These are phyloP conservation scores for Wickerhamiella musiphila DNA, from an alignment of 805 yeast genomes.

Conservation along the genomic window DNA sequence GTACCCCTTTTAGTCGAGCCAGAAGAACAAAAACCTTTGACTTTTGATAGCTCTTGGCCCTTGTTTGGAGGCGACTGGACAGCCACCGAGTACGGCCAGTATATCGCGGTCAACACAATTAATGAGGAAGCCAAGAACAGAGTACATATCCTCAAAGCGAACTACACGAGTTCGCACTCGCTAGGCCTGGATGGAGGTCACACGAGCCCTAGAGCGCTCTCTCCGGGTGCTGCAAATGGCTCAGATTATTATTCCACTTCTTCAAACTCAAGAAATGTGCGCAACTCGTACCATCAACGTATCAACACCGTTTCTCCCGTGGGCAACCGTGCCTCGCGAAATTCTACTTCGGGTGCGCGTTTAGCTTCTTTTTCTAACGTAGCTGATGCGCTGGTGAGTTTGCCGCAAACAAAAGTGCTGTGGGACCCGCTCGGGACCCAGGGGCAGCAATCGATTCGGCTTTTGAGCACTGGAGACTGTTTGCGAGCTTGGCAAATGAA, in stretches of 20 bases:
- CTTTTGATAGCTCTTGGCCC: conserved; percentile 30
- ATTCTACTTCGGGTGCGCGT: background rate
- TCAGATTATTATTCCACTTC: too few species aligned
- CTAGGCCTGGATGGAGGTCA: conserved; percentile 19
- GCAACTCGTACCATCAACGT: too few species aligned
- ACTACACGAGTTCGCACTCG: conserved; percentile 1
- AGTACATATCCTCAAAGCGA: conserved; percentile 23
- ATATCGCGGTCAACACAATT: conserved; percentile 56
- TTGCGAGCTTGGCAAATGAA: conserved; percentile 45
- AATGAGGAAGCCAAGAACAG: conserved; percentile 62
- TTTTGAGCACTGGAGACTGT: conserved; percentile 60
- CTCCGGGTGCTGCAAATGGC: too few species aligned
- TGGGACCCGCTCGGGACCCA: conserved; percentile 42
- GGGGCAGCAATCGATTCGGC: conserved; percentile 15
- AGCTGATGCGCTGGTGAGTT: conserved; percentile 37
- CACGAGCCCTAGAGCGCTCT: too few species aligned
- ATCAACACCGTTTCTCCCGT: background rate
- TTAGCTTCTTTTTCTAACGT: conserved; percentile 21
- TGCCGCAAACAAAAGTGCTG: conserved; percentile 53
- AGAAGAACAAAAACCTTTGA: background rate
- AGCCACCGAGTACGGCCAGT: conserved; percentile 23
- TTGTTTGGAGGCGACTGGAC: conserved; percentile 39
- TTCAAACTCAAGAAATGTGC: too few species aligned
- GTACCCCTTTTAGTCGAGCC: background rate
- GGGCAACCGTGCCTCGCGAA: background rate